Evolutionary conservation across 23 red algal species (phyloP), one percentile per base, ranked within the genome.

Genomic region (Gracilaria vermiculophylla): DNA sequence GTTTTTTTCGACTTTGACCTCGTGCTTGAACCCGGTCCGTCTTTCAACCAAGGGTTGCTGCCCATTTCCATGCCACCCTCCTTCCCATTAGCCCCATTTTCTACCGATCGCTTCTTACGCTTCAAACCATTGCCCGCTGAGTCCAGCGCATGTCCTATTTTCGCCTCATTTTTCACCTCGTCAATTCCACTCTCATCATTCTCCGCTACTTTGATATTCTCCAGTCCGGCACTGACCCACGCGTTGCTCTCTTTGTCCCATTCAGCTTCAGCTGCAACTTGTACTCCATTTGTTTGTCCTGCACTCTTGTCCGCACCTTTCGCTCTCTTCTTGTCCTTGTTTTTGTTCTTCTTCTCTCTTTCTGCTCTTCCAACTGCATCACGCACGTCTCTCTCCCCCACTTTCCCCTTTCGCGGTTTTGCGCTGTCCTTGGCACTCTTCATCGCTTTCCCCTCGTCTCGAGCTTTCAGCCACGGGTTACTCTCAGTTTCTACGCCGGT

Each of bases 21-120:
- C 33, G 27, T 66, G 4, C 23, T n/a, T 1, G 14, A 32, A 2
- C 61, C 61, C 7, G 61, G 11, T 32, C 64, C 67, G 1, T 3
- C 39, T 14, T 44, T 24, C 40, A 73, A n/a, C 67, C 67, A 73
- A 19, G 67, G 67, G 67, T 73, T 73, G 55, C 25, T 60, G 6
- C 12, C 43, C 6, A 5, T 12, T 5, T 47, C 43, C 43, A 47
- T 12, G 12, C 12, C 43, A 12, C 43, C 43, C 12, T 47, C 43
- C 12, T 5, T 47, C 43, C 43, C 43, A 5, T 47, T 47, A n/a
- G n/a, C n/a, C n/a, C n/a, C n/a, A n/a, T n/a, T n/a, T 12, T 47
- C 43, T 47, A 47, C 43, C 43, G 43, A 47, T 12, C 43, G 43
- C 43, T 12, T 47, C 43, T 47, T 47, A 12, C 6, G 6, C 12